Conservation (phyloP, 805 yeast genomes). For the Saturnispora halmiae region DNA sequence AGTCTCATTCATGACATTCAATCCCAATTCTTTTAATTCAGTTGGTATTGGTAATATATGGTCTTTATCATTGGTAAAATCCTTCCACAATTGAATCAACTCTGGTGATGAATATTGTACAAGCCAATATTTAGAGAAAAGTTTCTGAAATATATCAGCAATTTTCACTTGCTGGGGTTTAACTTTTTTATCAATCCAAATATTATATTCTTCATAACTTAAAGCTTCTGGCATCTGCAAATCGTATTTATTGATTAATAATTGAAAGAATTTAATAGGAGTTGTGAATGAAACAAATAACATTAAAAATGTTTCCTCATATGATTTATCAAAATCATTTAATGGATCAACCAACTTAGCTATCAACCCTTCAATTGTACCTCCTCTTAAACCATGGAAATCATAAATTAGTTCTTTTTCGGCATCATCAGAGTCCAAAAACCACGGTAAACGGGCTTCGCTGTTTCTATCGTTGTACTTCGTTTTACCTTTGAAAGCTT, state of each 20-base stretch:
- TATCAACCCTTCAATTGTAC: slow-evolving; percentile 66
- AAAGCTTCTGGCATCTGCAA: slow-evolving; percentile 81
- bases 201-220: slow-evolving; percentile 68
- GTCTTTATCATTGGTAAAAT: slow-evolving; percentile 15
- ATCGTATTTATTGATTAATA: slow-evolving; percentile 56
- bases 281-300: slow-evolving; percentile 70
- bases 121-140: slow-evolving; percentile 66
- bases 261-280: slow-evolving; percentile 49
- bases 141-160: slow-evolving; percentile 53
- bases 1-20: slow-evolving; percentile 16
- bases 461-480: no score
- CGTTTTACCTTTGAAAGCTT: background rate
- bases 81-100: slow-evolving; percentile 26
- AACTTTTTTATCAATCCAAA: slow-evolving; percentile 67
- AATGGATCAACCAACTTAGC: slow-evolving; percentile 75
- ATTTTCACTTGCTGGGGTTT: slow-evolving; percentile 59
- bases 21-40: slow-evolving; percentile 17
- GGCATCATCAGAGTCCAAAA: slow-evolving; percentile 56
- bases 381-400: slow-evolving; percentile 73
- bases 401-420: slow-evolving; percentile 44
- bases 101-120: slow-evolving; percentile 45
- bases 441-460: slow-evolving; percentile 48
- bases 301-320: slow-evolving; percentile 59
- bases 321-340: slow-evolving; percentile 45
- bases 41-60: slow-evolving; percentile 9